phyloP scores from a whole-genome alignment of 306 rosid species.

The Acacia acuminata region DNA sequence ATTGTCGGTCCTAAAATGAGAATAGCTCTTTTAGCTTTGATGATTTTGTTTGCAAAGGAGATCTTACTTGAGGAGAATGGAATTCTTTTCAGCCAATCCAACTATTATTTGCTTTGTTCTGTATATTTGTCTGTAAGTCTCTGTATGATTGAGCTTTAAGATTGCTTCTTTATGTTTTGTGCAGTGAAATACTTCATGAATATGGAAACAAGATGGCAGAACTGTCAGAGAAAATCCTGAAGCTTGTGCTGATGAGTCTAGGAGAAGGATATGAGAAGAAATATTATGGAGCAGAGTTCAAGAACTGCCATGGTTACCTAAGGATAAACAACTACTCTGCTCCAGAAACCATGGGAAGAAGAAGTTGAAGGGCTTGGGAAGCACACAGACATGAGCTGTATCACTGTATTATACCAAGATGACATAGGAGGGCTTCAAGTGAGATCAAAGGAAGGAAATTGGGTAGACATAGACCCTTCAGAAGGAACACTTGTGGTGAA shows the following conservation, averaged over 20 bases:
- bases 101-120: neutral
- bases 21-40: neutral
- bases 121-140: neutral
- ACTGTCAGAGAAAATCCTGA: conserved; percentile 59
- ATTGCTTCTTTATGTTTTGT: conserved; percentile 19
- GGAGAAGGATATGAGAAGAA: conserved; percentile 61
- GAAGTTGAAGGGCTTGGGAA: conserved; percentile 90
- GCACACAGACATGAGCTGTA: conserved; percentile 96
- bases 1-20: neutral
- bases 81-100: neutral
- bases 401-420: conserved; percentile 82
- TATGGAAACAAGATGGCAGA: conserved; percentile 88
- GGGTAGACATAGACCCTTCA: conserved; percentile 81
- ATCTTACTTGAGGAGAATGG: neutral
- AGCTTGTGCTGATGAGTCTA: conserved; percentile 60
- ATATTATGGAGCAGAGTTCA: conserved; percentile 62
- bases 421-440: conserved; percentile 89
- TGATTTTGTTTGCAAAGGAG: neutral
- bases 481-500: conserved; percentile 83
- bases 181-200: conserved; percentile 75
- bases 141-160: neutral
- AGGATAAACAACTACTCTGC: conserved; percentile 81
- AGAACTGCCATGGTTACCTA: conserved; percentile 67
- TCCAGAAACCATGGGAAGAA: conserved; percentile 46
- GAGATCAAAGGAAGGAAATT: conserved; percentile 70